A percentile compares a stretch with the other conserved stretches of the same genome.
Conservation (phyloP, 192 early-diverging fungal species). For the Backusella tarrabulga region DNA sequence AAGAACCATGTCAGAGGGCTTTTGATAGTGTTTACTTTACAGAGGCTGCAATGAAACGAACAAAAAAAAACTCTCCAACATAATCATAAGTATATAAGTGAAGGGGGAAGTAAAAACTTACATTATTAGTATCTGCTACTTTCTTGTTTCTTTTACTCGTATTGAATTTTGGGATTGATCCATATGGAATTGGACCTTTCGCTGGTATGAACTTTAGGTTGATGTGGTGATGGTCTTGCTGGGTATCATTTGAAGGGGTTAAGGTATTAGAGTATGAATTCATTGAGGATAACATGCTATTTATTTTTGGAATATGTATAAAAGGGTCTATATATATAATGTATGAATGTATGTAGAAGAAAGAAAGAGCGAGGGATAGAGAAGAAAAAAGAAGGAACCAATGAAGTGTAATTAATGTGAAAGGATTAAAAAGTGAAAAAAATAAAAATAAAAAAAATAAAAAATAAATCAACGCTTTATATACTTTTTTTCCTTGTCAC, state of each 20-base stretch:
- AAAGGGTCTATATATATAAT: not conserved
- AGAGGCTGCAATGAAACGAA: conserved; percentile 4
- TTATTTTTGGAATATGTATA: conserved; percentile 5
- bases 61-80: conserved; percentile 1
- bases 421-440: not conserved
- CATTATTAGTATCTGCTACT: not conserved
- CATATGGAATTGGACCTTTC: conserved; percentile 6
- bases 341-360: not conserved
- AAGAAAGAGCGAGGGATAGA: not conserved
- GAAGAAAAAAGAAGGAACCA: not conserved
- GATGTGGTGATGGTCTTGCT: not conserved
- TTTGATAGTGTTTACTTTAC: conserved; percentile 7
- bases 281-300: not conserved
- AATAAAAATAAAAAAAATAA: not conserved
- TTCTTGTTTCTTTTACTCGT: not conserved
- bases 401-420: not conserved
- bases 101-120: not conserved
- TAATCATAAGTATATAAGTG: not conserved
- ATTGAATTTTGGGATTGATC: conserved; percentile 9
- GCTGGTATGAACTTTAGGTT: not conserved
- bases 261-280: not conserved
- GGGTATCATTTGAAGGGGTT: not conserved
- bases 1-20: conserved; percentile 3
- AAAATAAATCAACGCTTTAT: not conserved
- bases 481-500: not conserved